These are phyloP conservation scores for Wallemia hederae DNA, from an alignment of 1,284 basidiomycete species.

Conservation along the genomic window DNA sequence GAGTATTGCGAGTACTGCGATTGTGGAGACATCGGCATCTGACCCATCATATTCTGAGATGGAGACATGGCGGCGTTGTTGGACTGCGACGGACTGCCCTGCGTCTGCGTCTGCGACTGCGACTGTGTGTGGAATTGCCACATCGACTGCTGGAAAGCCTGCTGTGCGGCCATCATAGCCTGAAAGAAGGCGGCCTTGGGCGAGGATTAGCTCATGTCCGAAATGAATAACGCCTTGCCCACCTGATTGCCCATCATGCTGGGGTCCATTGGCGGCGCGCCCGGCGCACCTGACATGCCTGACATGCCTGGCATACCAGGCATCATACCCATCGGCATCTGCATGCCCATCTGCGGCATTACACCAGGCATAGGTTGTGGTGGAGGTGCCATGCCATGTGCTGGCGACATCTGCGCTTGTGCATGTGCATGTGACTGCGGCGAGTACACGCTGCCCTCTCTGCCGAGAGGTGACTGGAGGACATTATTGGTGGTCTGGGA, in stretches of 20 bases:
- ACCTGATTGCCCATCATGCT: neutral
- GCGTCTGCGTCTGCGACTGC: neutral
- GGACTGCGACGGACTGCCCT: neutral
- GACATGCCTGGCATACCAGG: neutral
- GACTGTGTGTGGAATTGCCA: neutral
- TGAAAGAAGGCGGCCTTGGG: neutral
- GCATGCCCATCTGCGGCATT: neutral
- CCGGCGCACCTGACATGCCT: neutral
- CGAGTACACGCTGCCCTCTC: too few species aligned
- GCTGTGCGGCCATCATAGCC: neutral
- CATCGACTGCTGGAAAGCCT: neutral
- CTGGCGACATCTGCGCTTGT: too few species aligned
- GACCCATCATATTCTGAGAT: neutral
- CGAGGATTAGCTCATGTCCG: neutral
- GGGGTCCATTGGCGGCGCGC: neutral
- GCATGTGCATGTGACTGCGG: too few species aligned
- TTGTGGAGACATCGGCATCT: neutral
- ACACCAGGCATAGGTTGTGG: neutral
- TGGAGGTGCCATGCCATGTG: too few species aligned
- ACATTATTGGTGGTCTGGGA: too few species aligned
- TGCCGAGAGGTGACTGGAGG: too few species aligned
- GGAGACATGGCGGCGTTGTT: too few species aligned
- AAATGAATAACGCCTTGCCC: neutral
- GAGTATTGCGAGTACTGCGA: neutral
- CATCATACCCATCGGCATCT: neutral